These are phyloP conservation scores for Candida mesenterica DNA, from an alignment of 1,139 yeast species.

Conservation along the genomic window DNA sequence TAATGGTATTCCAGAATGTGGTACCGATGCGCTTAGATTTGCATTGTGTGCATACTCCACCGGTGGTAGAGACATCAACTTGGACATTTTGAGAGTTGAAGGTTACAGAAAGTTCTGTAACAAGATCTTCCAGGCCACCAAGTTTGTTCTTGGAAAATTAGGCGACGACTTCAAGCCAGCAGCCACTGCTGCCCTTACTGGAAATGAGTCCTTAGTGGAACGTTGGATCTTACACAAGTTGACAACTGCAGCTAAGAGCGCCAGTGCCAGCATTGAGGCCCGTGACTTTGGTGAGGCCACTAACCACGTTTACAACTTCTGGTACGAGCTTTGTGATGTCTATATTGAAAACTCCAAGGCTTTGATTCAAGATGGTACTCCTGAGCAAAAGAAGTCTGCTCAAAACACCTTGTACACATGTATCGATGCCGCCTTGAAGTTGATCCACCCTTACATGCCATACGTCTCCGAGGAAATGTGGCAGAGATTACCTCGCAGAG, in stretches of 20 bases:
- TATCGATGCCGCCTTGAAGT: constrained; percentile 84
- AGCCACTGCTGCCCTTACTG: constrained; percentile 55
- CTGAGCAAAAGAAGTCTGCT: constrained; percentile 81
- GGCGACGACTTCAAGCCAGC: constrained; percentile 89
- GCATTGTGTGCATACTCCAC: constrained; percentile 98
- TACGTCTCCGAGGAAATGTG: constrained; percentile 95
- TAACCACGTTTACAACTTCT: constrained; percentile 82
- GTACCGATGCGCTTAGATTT: constrained; percentile 97
- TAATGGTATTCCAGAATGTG: constrained; percentile 98
- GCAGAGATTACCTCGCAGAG: constrained; percentile 95
- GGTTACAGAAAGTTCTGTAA: constrained; percentile 99
- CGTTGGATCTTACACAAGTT: constrained; percentile 93
- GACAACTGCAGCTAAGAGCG: constrained; percentile 63
- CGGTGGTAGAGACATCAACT: constrained; percentile 97
- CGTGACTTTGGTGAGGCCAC: constrained; percentile 92
- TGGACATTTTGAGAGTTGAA: constrained; percentile 94
- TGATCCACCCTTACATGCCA: constrained; percentile 99
- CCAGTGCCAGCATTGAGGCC: constrained; percentile 66
- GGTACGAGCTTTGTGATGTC: constrained; percentile 97
- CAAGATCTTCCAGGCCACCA: constrained; percentile 98
- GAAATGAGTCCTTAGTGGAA: constrained; percentile 89
- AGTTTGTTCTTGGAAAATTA: constrained; percentile 89
- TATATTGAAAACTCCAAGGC: constrained; percentile 96
- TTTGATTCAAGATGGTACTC: constrained; percentile 87
- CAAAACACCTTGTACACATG: constrained; percentile 91